phyloP scores from a whole-genome alignment of 148 eudicot genomes.

The Persicaria tinctoria region DNA sequence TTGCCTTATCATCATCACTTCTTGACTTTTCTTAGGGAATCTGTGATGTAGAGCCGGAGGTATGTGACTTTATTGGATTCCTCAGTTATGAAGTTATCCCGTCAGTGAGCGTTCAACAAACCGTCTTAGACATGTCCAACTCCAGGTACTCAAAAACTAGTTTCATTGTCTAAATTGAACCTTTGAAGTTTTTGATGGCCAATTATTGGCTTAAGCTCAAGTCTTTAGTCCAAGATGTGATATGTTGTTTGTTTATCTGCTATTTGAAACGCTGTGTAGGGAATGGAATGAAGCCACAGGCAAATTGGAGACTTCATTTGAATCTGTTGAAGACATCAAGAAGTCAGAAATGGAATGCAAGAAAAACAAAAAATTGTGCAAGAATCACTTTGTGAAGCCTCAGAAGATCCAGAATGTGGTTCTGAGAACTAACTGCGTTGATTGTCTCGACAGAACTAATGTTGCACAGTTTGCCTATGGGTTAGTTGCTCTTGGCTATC shows the following conservation, averaged over 20 bases:
- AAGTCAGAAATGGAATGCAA: not conserved
- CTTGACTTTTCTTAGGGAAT: no score
- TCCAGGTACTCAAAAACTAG: not conserved
- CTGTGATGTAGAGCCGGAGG: no score
- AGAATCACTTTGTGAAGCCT: slow-evolving; percentile 22
- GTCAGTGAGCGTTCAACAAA: slow-evolving; percentile 14
- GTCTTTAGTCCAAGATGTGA: not conserved
- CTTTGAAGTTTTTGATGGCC: not conserved
- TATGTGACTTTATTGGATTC: slow-evolving; percentile 60
- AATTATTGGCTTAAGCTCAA: not conserved
- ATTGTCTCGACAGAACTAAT: slow-evolving; percentile 94
- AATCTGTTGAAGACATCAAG: not conserved
- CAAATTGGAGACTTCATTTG: not conserved
- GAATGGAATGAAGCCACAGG: not conserved
- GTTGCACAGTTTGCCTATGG: slow-evolving; percentile 90
- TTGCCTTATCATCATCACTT: no score
- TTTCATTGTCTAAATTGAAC: not conserved
- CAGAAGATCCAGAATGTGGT: slow-evolving; percentile 64
- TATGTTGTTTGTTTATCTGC: slow-evolving; percentile 4
- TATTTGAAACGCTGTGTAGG: not conserved
- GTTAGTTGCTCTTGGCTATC: slow-evolving; percentile 79
- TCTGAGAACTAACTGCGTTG: slow-evolving; percentile 87
- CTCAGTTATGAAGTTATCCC: slow-evolving; percentile 56
- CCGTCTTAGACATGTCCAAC: not conserved
- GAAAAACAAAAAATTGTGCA: not conserved